Conservation (phyloP, 805 yeast genomes). For the Sugiyamaella floridensis region DNA sequence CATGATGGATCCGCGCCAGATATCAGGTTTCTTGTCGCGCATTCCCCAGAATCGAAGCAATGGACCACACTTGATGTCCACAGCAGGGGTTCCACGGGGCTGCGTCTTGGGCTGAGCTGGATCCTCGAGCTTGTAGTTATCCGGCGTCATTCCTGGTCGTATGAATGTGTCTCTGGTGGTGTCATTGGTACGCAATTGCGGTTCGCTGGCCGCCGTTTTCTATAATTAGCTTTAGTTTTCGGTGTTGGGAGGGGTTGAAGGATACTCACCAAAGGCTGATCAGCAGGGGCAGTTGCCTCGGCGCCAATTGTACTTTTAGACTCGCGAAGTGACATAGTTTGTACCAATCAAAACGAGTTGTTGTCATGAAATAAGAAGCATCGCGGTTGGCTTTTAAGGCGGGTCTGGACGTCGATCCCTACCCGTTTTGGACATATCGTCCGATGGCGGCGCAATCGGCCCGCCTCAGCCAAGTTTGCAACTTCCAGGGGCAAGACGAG, state of each 20-base stretch:
- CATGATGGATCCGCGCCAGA: conserved; percentile 64
- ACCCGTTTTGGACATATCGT: not conserved
- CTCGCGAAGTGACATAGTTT: not conserved
- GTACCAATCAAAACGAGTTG: not conserved
- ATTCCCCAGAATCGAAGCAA: conserved; percentile 60
- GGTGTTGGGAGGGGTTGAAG: too few relatives aligned
- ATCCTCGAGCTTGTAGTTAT: not conserved
- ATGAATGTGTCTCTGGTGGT: not conserved
- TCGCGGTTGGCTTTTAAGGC: not conserved
- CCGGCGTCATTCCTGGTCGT: not conserved
- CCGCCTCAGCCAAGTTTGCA: too few relatives aligned
- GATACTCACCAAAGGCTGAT: not conserved
- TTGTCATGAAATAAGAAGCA: not conserved
- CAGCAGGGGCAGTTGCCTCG: not conserved
- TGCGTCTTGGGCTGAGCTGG: conserved; percentile 3
- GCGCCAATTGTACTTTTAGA: not conserved
- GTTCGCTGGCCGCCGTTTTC: not conserved
- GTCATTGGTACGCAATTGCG: not conserved
- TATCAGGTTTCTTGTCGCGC: conserved; percentile 40
- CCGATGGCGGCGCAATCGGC: not conserved
- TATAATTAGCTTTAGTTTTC: not conserved
- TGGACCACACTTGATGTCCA: conserved; percentile 52
- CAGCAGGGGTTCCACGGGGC: conserved; percentile 18
- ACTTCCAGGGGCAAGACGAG: too few relatives aligned
- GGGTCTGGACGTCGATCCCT: not conserved